phyloP scores from a whole-genome alignment of 2,329 filamentous ascomycete genomes.

The Polytolypa hystricis region DNA sequence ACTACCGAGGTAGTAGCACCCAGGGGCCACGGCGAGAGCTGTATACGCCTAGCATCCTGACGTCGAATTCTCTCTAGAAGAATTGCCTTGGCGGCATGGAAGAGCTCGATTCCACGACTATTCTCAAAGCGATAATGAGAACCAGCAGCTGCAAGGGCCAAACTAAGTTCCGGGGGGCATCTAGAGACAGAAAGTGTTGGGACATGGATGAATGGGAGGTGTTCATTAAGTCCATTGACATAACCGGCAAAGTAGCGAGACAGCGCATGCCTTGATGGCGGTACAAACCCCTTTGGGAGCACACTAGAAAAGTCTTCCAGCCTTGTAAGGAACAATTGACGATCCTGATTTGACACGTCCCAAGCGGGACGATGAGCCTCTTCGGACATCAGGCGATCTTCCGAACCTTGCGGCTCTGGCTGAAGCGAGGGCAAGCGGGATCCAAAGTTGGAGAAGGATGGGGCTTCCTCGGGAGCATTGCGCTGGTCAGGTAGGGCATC shows the following conservation, averaged over 20 bases:
- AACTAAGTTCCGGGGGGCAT: constrained; percentile 37
- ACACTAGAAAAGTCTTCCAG: constrained; percentile 36
- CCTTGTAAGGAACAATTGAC: constrained; percentile 34
- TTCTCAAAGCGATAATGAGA: constrained; percentile 40
- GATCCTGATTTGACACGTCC: constrained; percentile 37
- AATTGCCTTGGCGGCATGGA: constrained; percentile 46
- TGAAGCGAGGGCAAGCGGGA: constrained; percentile 38
- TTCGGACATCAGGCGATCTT: constrained; percentile 32
- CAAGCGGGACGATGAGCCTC: constrained; percentile 32
- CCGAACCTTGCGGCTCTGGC: constrained; percentile 35
- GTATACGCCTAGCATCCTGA: constrained; percentile 36
- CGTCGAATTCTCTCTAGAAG: constrained; percentile 41
- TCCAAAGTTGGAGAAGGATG: constrained; percentile 39
- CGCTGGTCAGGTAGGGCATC: constrained; percentile 31
- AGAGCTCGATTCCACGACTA: constrained; percentile 44
- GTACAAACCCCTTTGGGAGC: constrained; percentile 36
- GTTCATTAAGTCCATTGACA: constrained; percentile 41
- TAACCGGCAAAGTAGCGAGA: constrained; percentile 42
- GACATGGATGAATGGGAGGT: constrained; percentile 42
- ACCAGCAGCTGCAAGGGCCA: constrained; percentile 41
- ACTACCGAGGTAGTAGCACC: constrained; percentile 23
- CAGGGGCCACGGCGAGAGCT: constrained; percentile 32
- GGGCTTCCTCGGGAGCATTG: constrained; percentile 27
- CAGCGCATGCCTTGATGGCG: constrained; percentile 39
- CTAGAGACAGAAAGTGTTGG: constrained; percentile 37